phyloP scores from a whole-genome alignment of 352 stramenopile species.

The Phytophthora boehmeriae region DNA sequence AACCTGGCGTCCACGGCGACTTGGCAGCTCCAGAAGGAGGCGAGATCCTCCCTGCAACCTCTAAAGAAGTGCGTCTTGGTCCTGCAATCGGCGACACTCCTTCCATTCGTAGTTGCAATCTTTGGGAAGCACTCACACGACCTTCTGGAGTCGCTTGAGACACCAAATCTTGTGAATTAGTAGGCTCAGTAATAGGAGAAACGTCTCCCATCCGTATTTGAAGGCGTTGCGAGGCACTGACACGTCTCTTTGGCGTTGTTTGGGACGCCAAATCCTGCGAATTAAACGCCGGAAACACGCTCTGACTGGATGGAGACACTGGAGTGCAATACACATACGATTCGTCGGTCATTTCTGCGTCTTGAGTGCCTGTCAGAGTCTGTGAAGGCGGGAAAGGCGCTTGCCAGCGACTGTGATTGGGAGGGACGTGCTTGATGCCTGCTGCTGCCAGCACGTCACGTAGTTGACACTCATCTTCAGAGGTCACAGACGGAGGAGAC shows the following conservation, averaged over 20 bases:
- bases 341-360: conserved; percentile 34
- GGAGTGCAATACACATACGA: conserved; percentile 82
- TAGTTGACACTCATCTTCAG: conserved; percentile 45
- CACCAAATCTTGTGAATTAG: conserved; percentile 56
- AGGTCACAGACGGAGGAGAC: conserved; percentile 26
- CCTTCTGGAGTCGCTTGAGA: conserved; percentile 23
- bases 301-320: conserved; percentile 25
- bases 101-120: conserved; percentile 50
- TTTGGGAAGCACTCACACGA: conserved; percentile 51
- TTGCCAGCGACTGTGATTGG: conserved; percentile 39
- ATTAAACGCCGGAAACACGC: conserved; percentile 61
- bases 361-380: conserved; percentile 8
- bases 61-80: conserved; percentile 29
- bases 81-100: conserved; percentile 67
- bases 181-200: conserved; percentile 52
- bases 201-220: conserved; percentile 53
- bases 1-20: conserved; percentile 32
- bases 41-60: conserved; percentile 31
- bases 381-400: conserved; percentile 27
- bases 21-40: conserved; percentile 31
- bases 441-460: conserved; percentile 38
- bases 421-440: conserved; percentile 36
- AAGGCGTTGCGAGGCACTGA: conserved; percentile 58
- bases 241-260: conserved; percentile 22
- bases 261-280: conserved; percentile 57